phyloP scores from a whole-genome alignment of 2,329 filamentous ascomycete genomes.

The Aspergillus sp. region DNA sequence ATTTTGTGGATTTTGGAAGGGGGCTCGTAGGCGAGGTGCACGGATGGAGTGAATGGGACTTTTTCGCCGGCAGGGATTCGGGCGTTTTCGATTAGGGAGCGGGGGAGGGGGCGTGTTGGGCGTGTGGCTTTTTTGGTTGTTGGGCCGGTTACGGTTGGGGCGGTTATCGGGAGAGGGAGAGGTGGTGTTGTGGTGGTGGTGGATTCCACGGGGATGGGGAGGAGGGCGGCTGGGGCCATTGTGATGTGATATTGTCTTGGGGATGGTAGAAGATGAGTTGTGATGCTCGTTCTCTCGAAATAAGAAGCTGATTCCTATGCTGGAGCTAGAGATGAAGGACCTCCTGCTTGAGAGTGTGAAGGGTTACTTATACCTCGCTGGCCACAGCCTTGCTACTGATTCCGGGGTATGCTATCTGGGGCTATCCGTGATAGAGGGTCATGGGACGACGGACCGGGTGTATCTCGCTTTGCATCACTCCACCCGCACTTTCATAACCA shows the following conservation, averaged over 20 bases:
- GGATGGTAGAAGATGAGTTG: too few relatives aligned
- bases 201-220: neutral
- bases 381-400: neutral
- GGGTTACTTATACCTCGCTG: neutral
- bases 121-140: constrained; percentile 23
- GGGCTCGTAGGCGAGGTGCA: constrained; percentile 58
- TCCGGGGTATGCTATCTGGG: neutral
- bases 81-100: constrained; percentile 7
- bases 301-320: too few relatives aligned
- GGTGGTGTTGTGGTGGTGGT: neutral
- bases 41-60: constrained; percentile 54
- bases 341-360: too few relatives aligned
- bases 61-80: neutral
- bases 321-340: too few relatives aligned
- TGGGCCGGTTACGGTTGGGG: constrained; percentile 19
- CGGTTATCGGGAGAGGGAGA: neutral
- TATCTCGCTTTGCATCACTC: neutral
- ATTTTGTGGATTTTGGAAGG: constrained; percentile 60
- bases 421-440: neutral
- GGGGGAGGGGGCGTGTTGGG: constrained; percentile 20
- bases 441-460: neutral
- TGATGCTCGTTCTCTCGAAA: too few relatives aligned
- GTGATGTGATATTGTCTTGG: neutral
- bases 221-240: constrained; percentile 5
- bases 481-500: neutral